Conservation (phyloP, 306 rosid species). For the Glycine soja region DNA sequence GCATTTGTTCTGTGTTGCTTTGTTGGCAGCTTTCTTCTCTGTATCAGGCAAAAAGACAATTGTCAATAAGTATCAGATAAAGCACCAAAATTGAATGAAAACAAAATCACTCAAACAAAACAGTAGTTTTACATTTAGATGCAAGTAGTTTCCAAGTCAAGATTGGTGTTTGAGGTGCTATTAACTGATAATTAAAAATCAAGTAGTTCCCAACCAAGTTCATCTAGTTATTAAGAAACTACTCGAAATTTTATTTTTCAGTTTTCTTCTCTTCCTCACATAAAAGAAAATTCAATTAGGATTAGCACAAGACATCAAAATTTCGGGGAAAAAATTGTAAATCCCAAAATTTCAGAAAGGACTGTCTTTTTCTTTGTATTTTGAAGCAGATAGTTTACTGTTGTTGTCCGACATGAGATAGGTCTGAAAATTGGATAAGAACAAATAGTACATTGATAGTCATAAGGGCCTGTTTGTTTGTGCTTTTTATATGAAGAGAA, state of each 20-base stretch:
- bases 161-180: background rate
- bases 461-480: background rate
- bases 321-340: no score
- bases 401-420: background rate
- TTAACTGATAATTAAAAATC: background rate
- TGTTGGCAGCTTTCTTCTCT: constrained; percentile 75
- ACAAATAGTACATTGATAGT: background rate
- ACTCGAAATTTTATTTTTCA: constrained; percentile 20
- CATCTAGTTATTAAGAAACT: background rate
- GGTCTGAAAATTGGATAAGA: constrained; percentile 24
- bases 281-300: constrained; percentile 4
- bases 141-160: background rate
- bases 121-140: constrained; percentile 1
- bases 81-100: constrained; percentile 19
- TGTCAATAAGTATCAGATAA: constrained; percentile 19
- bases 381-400: background rate
- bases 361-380: background rate
- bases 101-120: constrained; percentile 9
- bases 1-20: constrained; percentile 67
- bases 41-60: constrained; percentile 39
- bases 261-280: constrained; percentile 5
- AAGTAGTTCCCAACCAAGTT: background rate
- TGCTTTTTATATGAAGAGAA: background rate
- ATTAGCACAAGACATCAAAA: background rate
- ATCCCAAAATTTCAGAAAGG: background rate